Conservation (phyloP, 108 stramenopile genomes). For the Aureococcus anophagefferens region DNA sequence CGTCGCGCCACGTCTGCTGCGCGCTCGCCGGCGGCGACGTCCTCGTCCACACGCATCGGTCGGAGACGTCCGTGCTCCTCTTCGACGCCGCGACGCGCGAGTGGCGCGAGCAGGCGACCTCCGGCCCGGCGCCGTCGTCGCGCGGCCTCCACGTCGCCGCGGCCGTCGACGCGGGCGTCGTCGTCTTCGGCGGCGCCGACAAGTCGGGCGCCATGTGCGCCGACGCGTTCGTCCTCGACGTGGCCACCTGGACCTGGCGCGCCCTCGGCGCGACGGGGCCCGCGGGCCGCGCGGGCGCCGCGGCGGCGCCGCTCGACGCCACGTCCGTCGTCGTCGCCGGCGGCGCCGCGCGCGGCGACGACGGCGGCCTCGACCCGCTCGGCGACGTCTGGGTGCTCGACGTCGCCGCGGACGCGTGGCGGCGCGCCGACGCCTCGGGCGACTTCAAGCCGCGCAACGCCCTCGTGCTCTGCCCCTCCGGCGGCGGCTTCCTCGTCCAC, state of each 20-base stretch:
- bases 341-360: background rate
- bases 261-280: background rate
- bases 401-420: no score
- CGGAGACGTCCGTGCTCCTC: background rate
- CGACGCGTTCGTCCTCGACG: background rate
- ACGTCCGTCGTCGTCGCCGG: background rate
- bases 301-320: background rate
- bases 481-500: background rate
- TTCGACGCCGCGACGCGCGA: background rate
- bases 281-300: background rate
- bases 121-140: background rate
- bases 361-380: background rate
- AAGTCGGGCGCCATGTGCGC: background rate
- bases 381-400: background rate
- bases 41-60: background rate
- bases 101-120: background rate
- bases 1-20: background rate
- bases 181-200: background rate
- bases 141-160: background rate
- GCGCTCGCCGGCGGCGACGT: background rate
- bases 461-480: no score
- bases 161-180: background rate
- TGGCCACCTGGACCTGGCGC: background rate
- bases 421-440: no score
- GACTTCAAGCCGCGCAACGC: no score